These are phyloP conservation scores for Oleoguttula mirabilis DNA, from an alignment of 495 filamentous ascomycete species.

Conservation along the genomic window DNA sequence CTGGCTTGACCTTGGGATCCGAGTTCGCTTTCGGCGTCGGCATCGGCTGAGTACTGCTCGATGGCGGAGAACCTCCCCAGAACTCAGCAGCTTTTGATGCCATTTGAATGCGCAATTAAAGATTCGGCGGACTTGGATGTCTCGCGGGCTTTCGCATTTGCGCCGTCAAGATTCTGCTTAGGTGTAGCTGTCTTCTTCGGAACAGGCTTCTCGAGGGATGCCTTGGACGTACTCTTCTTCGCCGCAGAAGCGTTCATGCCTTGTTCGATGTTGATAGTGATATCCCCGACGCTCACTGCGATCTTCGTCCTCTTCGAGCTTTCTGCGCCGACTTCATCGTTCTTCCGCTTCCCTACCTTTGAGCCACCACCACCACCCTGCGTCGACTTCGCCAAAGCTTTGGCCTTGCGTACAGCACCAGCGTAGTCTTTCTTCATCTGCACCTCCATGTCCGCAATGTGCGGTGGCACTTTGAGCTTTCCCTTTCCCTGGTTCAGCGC, in stretches of 20 bases:
- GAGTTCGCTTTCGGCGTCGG: too few relatives aligned
- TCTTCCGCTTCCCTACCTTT: conserved; percentile 2
- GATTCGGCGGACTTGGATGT: too few relatives aligned
- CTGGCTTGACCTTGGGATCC: too few relatives aligned
- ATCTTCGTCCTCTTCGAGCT: conserved; percentile 12
- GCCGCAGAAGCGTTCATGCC: neutral
- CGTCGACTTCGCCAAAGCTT: too few relatives aligned
- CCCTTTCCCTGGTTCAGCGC: conserved; percentile 37
- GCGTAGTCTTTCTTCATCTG: conserved; percentile 43
- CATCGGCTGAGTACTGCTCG: too few relatives aligned
- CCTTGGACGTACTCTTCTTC: neutral
- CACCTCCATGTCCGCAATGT: conserved; percentile 36
- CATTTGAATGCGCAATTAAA: too few relatives aligned
- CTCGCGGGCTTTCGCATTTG: too few relatives aligned
- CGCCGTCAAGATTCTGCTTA: too few relatives aligned
- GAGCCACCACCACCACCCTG: conserved; percentile 5
- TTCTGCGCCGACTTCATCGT: neutral
- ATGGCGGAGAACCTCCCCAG: too few relatives aligned
- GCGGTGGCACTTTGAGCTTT: conserved; percentile 34
- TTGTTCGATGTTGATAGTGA: conserved; percentile 10
- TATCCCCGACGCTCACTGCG: conserved; percentile 5
- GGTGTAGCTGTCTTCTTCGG: neutral
- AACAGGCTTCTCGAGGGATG: neutral
- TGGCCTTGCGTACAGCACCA: conserved; percentile 36
- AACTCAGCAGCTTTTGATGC: too few relatives aligned